A percentile compares a stretch with the other conserved stretches of the same genome.
These are phyloP conservation scores for Leersia perrieri DNA, from an alignment of 176 grass and related monocot genomes.

Conservation along the genomic window DNA sequence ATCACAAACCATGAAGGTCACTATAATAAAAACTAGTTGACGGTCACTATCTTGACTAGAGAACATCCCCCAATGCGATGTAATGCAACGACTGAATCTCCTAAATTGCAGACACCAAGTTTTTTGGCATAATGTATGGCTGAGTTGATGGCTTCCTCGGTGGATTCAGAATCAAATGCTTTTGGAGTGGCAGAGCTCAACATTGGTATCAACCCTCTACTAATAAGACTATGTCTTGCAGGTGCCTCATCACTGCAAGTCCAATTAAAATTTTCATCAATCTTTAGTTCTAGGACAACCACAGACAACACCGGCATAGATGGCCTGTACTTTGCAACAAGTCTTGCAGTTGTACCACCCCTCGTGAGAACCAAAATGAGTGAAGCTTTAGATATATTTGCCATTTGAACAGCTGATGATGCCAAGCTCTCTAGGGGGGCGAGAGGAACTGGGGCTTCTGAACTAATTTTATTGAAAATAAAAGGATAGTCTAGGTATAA, in stretches of 20 bases:
- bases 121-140: conserved; percentile 65
- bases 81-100: conserved; percentile 67
- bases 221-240: conserved; percentile 71
- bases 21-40: conserved; percentile 31
- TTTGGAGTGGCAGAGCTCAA: conserved; percentile 53
- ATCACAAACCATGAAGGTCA: no score
- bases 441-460: conserved; percentile 46
- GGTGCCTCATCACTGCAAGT: conserved; percentile 78
- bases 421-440: conserved; percentile 87
- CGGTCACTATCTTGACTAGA: conserved; percentile 59
- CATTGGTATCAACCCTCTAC: conserved; percentile 65
- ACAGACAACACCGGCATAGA: conserved; percentile 59
- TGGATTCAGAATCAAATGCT: conserved; percentile 70
- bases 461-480: conserved; percentile 60
- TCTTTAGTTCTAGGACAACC: conserved; percentile 63
- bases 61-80: conserved; percentile 63
- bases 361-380: conserved; percentile 87
- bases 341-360: conserved; percentile 69
- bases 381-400: conserved; percentile 52
- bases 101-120: conserved; percentile 54
- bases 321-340: conserved; percentile 82
- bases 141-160: conserved; percentile 56
- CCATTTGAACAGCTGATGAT: conserved; percentile 68
- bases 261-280: conserved; percentile 66
- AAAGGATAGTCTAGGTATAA: conserved; percentile 51